Evolutionary conservation across 768 basidiomycete species (phyloP).

Genomic region (Auricularia sp.): DNA sequence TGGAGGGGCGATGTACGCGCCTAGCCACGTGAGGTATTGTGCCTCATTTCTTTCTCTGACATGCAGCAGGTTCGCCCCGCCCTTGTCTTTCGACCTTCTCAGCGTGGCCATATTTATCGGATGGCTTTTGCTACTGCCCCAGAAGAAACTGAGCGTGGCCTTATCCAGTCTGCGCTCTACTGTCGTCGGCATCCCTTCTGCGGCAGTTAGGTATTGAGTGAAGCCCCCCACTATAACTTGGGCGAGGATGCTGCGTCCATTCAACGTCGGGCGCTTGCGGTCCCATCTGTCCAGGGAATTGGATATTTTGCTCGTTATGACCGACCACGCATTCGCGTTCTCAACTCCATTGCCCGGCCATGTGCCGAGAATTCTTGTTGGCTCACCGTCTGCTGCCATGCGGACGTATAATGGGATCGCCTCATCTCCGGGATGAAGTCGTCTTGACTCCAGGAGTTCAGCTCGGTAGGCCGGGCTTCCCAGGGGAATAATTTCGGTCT

Average conservation of each 20-base stretch:
- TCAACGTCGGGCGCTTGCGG: constrained; percentile 18
- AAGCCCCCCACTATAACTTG: constrained; percentile 20
- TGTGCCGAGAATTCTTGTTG: constrained; percentile 23
- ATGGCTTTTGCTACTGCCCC: constrained; percentile 8
- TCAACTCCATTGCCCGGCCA: constrained; percentile 21
- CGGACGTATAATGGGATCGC: constrained; percentile 14
- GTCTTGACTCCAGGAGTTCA: no score
- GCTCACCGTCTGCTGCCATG: constrained; percentile 20
- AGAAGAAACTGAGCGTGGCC: constrained; percentile 19
- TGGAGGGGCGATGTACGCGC: constrained; percentile 13
- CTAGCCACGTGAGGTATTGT: constrained; percentile 3
- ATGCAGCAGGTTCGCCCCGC: not conserved
- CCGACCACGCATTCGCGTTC: constrained; percentile 16
- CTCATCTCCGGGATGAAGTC: not conserved
- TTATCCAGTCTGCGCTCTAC: constrained; percentile 14
- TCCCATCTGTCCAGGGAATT: constrained; percentile 16
- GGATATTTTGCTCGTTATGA: constrained; percentile 12
- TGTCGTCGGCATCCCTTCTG: constrained; percentile 27
- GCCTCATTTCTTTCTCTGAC: not conserved
- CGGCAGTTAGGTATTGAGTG: constrained; percentile 25
- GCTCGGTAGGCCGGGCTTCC: constrained; percentile 9
- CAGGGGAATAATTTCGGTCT: constrained; percentile 30
- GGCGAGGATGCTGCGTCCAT: constrained; percentile 17
- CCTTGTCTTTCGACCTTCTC: constrained; percentile 1
- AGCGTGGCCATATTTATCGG: not conserved